These are phyloP conservation scores for Hibiscus tridactylites DNA, from an alignment of 345 rosid species.

Conservation along the genomic window DNA sequence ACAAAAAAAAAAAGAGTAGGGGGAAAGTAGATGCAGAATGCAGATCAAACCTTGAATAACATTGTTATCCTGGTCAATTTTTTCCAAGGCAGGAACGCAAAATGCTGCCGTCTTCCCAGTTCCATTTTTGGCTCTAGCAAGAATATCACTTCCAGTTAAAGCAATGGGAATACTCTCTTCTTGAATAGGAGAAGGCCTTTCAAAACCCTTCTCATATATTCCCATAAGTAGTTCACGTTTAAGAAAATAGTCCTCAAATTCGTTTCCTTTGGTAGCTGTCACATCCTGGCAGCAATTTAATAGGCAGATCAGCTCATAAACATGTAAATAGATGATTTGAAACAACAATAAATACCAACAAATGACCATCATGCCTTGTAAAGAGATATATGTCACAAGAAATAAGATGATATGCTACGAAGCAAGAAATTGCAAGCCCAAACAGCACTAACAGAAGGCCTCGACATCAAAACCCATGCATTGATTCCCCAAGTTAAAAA, in stretches of 20 bases:
- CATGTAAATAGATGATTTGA: background rate
- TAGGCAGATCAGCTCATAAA: background rate
- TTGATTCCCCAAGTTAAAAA: background rate
- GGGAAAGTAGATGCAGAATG: background rate
- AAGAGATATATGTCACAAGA: background rate
- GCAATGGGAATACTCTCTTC: conserved; percentile 99
- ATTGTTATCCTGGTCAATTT: conserved; percentile 89
- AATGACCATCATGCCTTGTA: background rate
- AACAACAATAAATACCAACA: background rate
- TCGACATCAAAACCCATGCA: background rate
- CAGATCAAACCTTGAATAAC: conserved; percentile 75
- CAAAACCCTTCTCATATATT: conserved; percentile 96
- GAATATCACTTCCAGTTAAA: conserved; percentile 96
- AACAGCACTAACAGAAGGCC: background rate
- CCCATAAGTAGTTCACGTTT: conserved; percentile 95
- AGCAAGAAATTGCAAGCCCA: background rate
- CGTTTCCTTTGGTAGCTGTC: conserved; percentile 98
- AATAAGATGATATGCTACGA: background rate
- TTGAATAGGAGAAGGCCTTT: conserved; percentile 98
- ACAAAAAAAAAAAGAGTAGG: background rate
- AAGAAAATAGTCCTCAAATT: conserved; percentile 95
- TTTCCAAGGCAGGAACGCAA: conserved; percentile 94
- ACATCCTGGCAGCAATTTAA: conserved; percentile 64
- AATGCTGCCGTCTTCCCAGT: conserved; percentile 99
- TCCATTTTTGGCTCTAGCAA: conserved; percentile 99